Percentiles rank a stretch among this genome's conserved stretches.
phyloP scores from a whole-genome alignment of 106 monocot genomes.

The Platanthera zijinensis region DNA sequence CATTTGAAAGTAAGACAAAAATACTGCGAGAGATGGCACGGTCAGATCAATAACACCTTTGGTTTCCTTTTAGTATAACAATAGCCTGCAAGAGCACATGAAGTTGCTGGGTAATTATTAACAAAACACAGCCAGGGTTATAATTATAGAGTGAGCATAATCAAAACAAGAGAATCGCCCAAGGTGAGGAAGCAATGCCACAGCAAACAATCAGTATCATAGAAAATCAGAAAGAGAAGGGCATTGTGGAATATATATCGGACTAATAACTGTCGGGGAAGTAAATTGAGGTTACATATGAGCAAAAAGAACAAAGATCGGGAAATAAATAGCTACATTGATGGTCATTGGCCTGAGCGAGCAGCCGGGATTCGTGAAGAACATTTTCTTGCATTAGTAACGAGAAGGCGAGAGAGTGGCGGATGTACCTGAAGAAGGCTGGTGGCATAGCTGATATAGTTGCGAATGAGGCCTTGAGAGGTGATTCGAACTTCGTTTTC shows the following conservation, averaged over 20 bases:
- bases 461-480: slow-evolving; percentile 28
- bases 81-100: too few species aligned
- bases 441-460: slow-evolving; percentile 31
- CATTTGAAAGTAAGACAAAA: too few species aligned
- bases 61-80: not conserved
- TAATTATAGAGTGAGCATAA: not conserved
- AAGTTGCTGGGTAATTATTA: not conserved
- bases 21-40: too few species aligned
- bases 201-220: not conserved
- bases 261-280: not conserved
- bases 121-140: not conserved
- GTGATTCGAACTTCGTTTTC: slow-evolving; percentile 44
- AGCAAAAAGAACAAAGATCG: not conserved
- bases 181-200: not conserved
- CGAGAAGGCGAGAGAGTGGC: not conserved
- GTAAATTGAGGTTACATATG: not conserved
- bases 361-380: not conserved
- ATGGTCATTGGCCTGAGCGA: not conserved
- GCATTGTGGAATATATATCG: not conserved
- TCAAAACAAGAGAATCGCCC: not conserved
- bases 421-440: slow-evolving; percentile 24
- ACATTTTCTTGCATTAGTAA: not conserved
- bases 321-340: not conserved
- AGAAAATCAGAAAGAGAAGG: not conserved
- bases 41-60: not conserved